A percentile compares a stretch with the other conserved stretches of the same genome.
Conservation (phyloP, 169 alveolate genomes). For the Eimeria nieschulzi region DNA sequence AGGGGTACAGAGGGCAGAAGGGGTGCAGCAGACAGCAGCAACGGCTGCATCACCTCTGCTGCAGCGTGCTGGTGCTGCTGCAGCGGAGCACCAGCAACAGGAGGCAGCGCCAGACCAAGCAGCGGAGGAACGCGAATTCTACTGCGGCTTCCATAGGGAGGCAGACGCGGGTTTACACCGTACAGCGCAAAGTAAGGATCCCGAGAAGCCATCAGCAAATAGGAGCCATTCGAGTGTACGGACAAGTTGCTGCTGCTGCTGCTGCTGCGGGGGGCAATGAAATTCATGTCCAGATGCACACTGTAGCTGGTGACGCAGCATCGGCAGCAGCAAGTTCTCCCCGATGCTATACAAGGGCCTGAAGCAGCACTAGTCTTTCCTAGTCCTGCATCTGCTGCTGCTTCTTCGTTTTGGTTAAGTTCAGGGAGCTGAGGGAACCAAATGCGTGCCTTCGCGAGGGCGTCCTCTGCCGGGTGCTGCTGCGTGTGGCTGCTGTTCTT, state of each 20-base stretch:
- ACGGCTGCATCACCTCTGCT: background rate
- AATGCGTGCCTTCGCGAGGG: background rate
- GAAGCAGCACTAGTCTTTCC: background rate
- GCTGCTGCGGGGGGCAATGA: conserved; percentile 21
- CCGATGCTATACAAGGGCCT: background rate
- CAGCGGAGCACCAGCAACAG: background rate
- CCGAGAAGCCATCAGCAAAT: conserved; percentile 3
- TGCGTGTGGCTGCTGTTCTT: conserved; percentile 2
- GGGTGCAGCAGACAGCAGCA: conserved; percentile 20
- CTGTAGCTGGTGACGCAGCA: conserved; percentile 37
- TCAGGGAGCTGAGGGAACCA: conserved; percentile 19
- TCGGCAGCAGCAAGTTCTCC: conserved; percentile 25
- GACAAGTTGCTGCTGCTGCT: conserved; percentile 21
- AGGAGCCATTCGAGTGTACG: conserved; percentile 22
- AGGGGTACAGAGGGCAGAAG: conserved; percentile 35
- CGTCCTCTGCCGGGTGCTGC: background rate
- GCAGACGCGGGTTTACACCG: background rate
- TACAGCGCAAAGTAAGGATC: conserved; percentile 18
- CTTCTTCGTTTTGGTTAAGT: background rate
- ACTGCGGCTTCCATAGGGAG: background rate
- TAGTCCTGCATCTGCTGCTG: background rate
- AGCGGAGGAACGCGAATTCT: background rate
- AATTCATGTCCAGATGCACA: conserved; percentile 30
- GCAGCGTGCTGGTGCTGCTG: conserved; percentile 32
- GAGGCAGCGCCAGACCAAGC: conserved; percentile 17